Base-by-base conservation (phyloP, 805 yeast genomes). In the Cyberlindnera lachancei region DNA sequence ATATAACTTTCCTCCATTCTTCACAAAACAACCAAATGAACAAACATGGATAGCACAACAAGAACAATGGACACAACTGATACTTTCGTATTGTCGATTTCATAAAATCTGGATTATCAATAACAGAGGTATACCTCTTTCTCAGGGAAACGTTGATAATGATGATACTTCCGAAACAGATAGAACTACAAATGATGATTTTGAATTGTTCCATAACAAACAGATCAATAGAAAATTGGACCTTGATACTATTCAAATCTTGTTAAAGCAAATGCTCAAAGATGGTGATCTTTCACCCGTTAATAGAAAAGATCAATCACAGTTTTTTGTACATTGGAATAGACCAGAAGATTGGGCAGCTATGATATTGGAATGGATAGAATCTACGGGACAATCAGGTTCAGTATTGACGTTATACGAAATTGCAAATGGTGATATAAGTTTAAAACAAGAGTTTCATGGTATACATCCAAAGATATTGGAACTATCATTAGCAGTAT, bases 21-120 rank as follows among this genome's bases (percentile, higher is more conserved):
- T 76, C 60, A 92, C 97, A 7, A 68, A 75, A 39, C 98, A 90
- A 58, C 87, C 92, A 15, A 88, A 90, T 46, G 70, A 76, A 23
- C 74, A 82, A 9, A 79, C 92, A 2, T 73, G 83, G 62, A 67
- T 70, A 19, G 77, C 85, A 9, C 98, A 90, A 56, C 59, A 81
- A 12, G 66, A 67, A n/a, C 73, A 81, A 34, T 90, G 98, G 98
- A 60, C 66, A 18, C 63, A 70, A 27, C 56, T 90, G 18, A 59
- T 90, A 0, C 53, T 80, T 8, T 62, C 64, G 6, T 83, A 73
- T 45, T 79, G 94, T 45, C 64, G 70, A 41, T 60, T 55, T 34
- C 59, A 73, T 41, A 63, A 64, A 34, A 64, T 75, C 18, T 80
- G 80, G 80, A 56, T 64, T 11, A 50, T 81, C 33, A 65, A 63